Evolutionary conservation across 495 filamentous ascomycete genomes (phyloP).

Genomic region (Neurospora sublineolata): DNA sequence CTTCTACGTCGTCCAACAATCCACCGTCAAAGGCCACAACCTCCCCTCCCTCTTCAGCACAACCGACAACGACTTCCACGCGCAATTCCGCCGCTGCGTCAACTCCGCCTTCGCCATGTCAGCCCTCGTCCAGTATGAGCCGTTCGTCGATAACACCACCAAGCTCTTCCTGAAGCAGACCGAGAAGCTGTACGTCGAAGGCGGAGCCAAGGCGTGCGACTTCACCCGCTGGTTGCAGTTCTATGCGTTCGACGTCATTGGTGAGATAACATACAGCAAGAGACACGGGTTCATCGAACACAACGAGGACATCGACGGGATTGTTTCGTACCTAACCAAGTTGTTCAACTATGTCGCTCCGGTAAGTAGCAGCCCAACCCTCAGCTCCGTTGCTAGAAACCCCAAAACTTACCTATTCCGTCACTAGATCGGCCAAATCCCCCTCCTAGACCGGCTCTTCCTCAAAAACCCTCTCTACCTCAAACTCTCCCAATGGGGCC

Average conservation of each 20-base stretch:
- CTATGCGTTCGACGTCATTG: constrained; percentile 70
- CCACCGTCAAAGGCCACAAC: constrained; percentile 49
- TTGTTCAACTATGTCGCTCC: constrained; percentile 50
- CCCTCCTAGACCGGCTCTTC: constrained; percentile 47
- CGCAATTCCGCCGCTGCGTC: constrained; percentile 54
- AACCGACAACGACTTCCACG: constrained; percentile 61
- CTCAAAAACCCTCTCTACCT: constrained; percentile 51
- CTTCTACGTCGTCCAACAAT: constrained; percentile 60
- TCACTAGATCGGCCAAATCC: constrained; percentile 48
- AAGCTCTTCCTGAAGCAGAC: constrained; percentile 54
- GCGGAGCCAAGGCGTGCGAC: constrained; percentile 42
- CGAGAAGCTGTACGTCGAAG: constrained; percentile 43
- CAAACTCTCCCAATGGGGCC: constrained; percentile 34
- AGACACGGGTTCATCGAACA: constrained; percentile 52
- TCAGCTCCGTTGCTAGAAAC: background rate
- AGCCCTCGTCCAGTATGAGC: constrained; percentile 60
- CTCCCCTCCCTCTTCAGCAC: constrained; percentile 71
- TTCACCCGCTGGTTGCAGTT: constrained; percentile 67
- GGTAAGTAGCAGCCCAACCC: no score
- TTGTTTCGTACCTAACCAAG: constrained; percentile 42
- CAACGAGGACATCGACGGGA: constrained; percentile 53
- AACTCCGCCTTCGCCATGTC: constrained; percentile 67
- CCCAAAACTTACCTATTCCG: constrained; percentile 6
- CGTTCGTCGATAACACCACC: constrained; percentile 57
- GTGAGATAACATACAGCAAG: constrained; percentile 54